A percentile compares a stretch with the other conserved stretches of the same genome.
phyloP scores from a whole-genome alignment of 805 yeast species.

The Starmera dryadoides region DNA sequence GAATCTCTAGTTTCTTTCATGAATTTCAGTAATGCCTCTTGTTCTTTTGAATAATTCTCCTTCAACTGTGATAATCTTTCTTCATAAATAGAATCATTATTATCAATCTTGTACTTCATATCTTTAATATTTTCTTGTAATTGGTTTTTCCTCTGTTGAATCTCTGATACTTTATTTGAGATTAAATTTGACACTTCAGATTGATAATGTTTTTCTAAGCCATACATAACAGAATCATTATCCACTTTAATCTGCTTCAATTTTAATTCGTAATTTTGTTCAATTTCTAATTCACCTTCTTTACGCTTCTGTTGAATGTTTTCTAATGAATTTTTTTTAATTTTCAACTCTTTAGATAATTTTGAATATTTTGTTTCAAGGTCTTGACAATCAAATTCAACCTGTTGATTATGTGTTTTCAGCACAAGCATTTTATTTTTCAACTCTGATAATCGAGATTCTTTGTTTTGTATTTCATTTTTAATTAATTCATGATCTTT shows the following conservation, averaged over 20 bases:
- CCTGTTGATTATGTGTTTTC: slow-evolving; percentile 30
- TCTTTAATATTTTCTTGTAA: slow-evolving; percentile 23
- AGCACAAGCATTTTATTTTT: slow-evolving; percentile 20
- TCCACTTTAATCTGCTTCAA: slow-evolving; percentile 24
- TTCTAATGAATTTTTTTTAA: slow-evolving; percentile 24
- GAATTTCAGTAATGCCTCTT: slow-evolving; percentile 17
- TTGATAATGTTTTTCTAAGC: slow-evolving; percentile 25
- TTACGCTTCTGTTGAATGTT: slow-evolving; percentile 22
- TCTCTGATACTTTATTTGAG: slow-evolving; percentile 24
- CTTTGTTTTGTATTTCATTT: slow-evolving; percentile 8
- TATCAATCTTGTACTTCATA: slow-evolving; percentile 17
- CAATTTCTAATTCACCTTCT: slow-evolving; percentile 13
- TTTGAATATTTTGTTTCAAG: slow-evolving; percentile 16
- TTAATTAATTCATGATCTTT: slow-evolving; percentile 9
- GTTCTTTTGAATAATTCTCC: slow-evolving; percentile 16
- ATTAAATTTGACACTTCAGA: slow-evolving; percentile 32
- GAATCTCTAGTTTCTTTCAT: slow-evolving; percentile 12
- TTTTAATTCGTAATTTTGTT: slow-evolving; percentile 23
- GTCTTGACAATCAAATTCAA: slow-evolving; percentile 29
- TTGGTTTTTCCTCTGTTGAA: slow-evolving; percentile 22
- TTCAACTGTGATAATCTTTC: slow-evolving; percentile 14
- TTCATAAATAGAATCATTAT: slow-evolving; percentile 13
- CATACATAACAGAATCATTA: slow-evolving; percentile 29
- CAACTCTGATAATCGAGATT: slow-evolving; percentile 13
- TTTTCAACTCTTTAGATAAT: slow-evolving; percentile 16